These are phyloP conservation scores for Paraleonurus japonicus DNA, from an alignment of 257 asterid genomes.

Conservation along the genomic window DNA sequence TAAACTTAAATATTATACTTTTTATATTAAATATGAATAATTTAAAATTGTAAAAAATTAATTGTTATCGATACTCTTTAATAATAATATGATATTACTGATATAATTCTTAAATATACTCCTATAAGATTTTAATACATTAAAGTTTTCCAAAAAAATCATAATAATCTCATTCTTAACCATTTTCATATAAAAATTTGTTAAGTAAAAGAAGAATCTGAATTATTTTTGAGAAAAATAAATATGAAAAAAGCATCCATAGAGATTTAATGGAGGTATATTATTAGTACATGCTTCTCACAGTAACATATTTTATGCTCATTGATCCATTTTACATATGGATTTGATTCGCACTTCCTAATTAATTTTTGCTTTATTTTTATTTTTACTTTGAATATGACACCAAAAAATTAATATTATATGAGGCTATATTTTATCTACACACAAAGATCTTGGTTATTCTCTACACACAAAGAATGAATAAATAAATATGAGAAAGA, in stretches of 20 bases:
- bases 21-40: no score
- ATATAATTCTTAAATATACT: no score
- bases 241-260: not conserved
- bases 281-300: conserved; percentile 7
- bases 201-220: not conserved
- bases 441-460: not conserved
- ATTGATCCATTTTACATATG: not conserved
- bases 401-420: not conserved
- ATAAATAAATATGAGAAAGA: no score
- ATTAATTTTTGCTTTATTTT: not conserved
- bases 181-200: no score
- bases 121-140: no score
- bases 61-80: no score
- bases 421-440: not conserved
- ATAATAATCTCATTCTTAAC: no score
- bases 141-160: no score
- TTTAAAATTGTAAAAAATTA: no score
- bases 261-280: not conserved
- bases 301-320: not conserved
- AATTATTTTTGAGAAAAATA: not conserved
- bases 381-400: not conserved
- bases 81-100: no score
- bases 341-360: not conserved
- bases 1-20: no score
- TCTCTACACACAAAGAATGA: not conserved